phyloP scores from a whole-genome alignment of 768 basidiomycete species.

The Pisolithus microcarpus region DNA sequence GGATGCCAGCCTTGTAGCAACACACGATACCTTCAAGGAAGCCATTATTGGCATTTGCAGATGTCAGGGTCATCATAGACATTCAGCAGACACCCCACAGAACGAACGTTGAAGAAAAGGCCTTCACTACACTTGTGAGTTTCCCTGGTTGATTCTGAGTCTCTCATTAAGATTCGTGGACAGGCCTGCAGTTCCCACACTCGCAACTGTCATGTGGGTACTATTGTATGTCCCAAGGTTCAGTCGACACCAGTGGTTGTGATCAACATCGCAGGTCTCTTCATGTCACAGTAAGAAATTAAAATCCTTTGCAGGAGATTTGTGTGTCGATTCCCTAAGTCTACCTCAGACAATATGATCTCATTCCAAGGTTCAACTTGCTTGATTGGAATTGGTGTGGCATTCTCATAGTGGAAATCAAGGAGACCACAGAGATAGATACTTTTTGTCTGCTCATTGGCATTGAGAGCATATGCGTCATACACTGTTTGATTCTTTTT shows the following conservation, averaged over 20 bases:
- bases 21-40: conserved; percentile 79
- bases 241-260: not conserved
- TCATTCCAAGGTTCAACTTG: not conserved
- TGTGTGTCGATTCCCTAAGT: conserved; percentile 3
- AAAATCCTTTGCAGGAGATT: not conserved
- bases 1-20: conserved; percentile 90
- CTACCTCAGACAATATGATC: conserved; percentile 2
- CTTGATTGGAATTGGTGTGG: conserved; percentile 84
- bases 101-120: conserved; percentile 76
- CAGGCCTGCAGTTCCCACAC: too few species aligned
- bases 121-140: conserved; percentile 56
- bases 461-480: conserved; percentile 86
- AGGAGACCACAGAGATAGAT: conserved; percentile 91
- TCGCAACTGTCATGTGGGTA: too few species aligned
- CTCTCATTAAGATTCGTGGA: too few species aligned
- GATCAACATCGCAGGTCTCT: not conserved
- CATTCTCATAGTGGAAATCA: conserved; percentile 84
- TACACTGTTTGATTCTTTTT: conserved; percentile 89
- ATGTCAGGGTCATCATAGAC: conserved; percentile 2
- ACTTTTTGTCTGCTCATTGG: conserved; percentile 74
- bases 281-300: not conserved
- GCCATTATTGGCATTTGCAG: conserved; percentile 56
- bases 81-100: not conserved
- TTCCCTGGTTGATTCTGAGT: not conserved
- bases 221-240: too few species aligned